These are phyloP conservation scores for Linnemannia exigua DNA, from an alignment of 192 early-diverging fungal species.

Conservation along the genomic window DNA sequence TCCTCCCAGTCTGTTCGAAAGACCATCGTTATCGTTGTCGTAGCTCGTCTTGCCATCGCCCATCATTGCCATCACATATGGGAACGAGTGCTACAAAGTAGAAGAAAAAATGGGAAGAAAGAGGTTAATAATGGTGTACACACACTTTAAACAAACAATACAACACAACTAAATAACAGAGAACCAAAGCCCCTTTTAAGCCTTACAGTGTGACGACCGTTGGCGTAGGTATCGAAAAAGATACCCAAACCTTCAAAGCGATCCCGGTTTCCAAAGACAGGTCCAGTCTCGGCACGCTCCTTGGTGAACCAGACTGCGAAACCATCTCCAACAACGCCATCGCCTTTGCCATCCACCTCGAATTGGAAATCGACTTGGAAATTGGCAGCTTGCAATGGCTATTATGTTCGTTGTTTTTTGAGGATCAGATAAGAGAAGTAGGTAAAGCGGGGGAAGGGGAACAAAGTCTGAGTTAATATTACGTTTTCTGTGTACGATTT, in stretches of 20 bases:
- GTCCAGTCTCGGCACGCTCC: slow-evolving; percentile 74
- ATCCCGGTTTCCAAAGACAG: slow-evolving; percentile 90
- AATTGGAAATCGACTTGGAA: slow-evolving; percentile 96
- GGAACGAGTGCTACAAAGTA: slow-evolving; percentile 73
- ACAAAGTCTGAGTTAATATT: not conserved
- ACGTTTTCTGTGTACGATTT: not conserved
- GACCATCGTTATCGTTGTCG: slow-evolving; percentile 88
- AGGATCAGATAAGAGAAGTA: slow-evolving; percentile 25
- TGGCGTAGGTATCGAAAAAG: slow-evolving; percentile 96
- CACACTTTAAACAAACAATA: not conserved
- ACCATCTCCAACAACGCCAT: slow-evolving; percentile 91
- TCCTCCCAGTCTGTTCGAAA: slow-evolving; percentile 71
- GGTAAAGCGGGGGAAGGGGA: not conserved
- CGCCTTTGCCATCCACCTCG: slow-evolving; percentile 79
- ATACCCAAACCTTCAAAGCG: slow-evolving; percentile 92
- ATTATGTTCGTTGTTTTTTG: slow-evolving; percentile 59
- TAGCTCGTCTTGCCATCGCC: slow-evolving; percentile 93
- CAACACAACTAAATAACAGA: not conserved
- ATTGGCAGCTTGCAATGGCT: slow-evolving; percentile 72
- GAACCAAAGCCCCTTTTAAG: not conserved
- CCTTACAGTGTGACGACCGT: slow-evolving; percentile 70
- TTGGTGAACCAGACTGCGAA: slow-evolving; percentile 97
- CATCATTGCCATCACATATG: slow-evolving; percentile 93
- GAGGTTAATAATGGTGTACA: slow-evolving; percentile 63
- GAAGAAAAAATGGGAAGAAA: slow-evolving; percentile 39